Evolutionary conservation across 257 asterid species (phyloP), one percentile per base, ranked within the genome.

Genomic region (Nicotiana knightiana): DNA sequence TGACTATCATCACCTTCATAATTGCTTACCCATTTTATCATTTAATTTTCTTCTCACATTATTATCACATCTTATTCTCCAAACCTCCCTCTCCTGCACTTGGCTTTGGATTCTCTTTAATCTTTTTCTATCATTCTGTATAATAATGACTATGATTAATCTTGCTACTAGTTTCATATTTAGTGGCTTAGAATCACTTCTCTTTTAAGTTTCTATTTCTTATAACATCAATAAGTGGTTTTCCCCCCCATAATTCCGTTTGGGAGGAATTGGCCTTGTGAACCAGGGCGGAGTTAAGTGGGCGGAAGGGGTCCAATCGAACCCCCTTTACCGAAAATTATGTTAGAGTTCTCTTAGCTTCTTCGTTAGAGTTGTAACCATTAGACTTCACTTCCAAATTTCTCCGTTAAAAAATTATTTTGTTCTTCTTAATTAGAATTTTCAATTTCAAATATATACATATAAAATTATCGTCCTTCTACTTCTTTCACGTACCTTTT

Each of bases 81-180:
- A 26, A 26, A 15, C 1, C 11, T 21, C 21, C 63, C 21, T 6
- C 28, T 7, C 26, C 28, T 58, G 4, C 9, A 46, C 5, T 51
- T 48, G 37, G 63, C 80, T 75, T 75, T 75, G 80, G 80, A 75
- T 75, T 75, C 80, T 75, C 63, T 48, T 75, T 51, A 8, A 51
- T 75, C 62, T 15, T 48, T 73, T 24, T 73, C 9, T 51, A 75
- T 71, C 21, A 71, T 75, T 73, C 63, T 26, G 43, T 32, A 15
- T 28, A 28, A 28, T 51, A 51, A 75, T 75, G 80, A 75, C 43
- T 48, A 51, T 75, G 28, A 75, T 75, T 51, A 51, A 75, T 75
- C 26, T 51, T 75, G 79, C 63, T 75, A 75, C 63, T 51, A 51
- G 46, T 75, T 75, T 26, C 37, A 18, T 35, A 75, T 24, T 51